phyloP scores from a whole-genome alignment of 805 yeast genomes.

The Tetrapisispora pingtungensis region DNA sequence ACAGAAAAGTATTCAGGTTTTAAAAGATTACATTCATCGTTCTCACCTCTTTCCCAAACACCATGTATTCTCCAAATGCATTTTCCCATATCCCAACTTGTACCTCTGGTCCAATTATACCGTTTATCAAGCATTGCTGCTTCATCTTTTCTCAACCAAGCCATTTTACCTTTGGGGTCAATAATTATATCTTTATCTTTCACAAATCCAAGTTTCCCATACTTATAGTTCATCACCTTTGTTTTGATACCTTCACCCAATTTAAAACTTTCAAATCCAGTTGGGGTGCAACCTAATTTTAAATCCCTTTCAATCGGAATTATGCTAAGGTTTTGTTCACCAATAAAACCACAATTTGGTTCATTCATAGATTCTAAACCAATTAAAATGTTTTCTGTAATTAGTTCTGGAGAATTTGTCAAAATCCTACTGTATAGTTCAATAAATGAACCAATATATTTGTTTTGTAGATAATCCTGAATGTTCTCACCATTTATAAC shows the following conservation, averaged over 20 bases:
- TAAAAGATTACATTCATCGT: constrained; percentile 26
- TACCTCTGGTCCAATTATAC: constrained; percentile 61
- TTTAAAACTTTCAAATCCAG: constrained; percentile 60
- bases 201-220: constrained; percentile 68
- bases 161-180: constrained; percentile 56
- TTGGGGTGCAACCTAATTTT: constrained; percentile 73
- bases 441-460: constrained; percentile 46
- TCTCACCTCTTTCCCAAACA: constrained; percentile 52
- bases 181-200: constrained; percentile 46
- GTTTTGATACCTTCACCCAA: constrained; percentile 71
- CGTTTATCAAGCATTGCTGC: constrained; percentile 38
- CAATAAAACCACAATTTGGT: constrained; percentile 69
- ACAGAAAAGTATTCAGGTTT: constrained; percentile 42
- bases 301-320: constrained; percentile 57
- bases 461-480: constrained; percentile 64
- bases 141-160: constrained; percentile 55
- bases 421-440: constrained; percentile 36
- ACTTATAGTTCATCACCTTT: constrained; percentile 58
- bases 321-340: constrained; percentile 42
- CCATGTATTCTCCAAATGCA: constrained; percentile 78
- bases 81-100: constrained; percentile 57
- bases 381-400: constrained; percentile 35
- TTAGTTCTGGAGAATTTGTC: constrained; percentile 34
- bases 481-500: constrained; percentile 61
- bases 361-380: constrained; percentile 84